A percentile compares a stretch with the other conserved stretches of the same genome.
Evolutionary conservation across 345 rosid species (phyloP).

Genomic region (Trapa incisa): DNA sequence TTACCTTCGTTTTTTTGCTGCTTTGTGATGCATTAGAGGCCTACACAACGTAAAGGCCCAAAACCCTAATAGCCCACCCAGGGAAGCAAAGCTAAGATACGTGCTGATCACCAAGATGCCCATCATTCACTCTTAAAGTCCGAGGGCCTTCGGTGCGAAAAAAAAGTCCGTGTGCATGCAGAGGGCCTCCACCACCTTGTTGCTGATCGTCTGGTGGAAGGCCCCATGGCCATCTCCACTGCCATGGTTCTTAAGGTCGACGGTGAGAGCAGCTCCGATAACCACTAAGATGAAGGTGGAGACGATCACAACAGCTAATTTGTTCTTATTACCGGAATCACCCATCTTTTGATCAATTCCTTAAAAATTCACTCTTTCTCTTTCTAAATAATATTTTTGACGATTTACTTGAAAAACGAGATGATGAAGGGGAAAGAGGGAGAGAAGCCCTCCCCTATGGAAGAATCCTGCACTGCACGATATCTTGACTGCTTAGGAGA

Average conservation of each 20-base stretch:
- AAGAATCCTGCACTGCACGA: background rate
- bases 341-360: constrained; percentile 1
- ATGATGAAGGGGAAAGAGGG: background rate
- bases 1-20: no score
- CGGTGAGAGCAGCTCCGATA: constrained; percentile 22
- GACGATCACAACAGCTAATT: constrained; percentile 23
- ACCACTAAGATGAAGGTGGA: constrained; percentile 36
- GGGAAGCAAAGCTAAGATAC: no score
- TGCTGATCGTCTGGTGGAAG: constrained; percentile 9
- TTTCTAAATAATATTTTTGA: background rate
- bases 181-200: constrained; percentile 24
- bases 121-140: constrained; percentile 19
- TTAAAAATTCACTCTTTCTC: background rate
- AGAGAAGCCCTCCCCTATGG: background rate
- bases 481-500: background rate
- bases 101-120: no score
- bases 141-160: constrained; percentile 10
- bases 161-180: constrained; percentile 7
- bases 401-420: background rate
- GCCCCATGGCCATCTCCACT: no score
- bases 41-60: no score
- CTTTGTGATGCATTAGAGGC: no score
- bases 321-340: constrained; percentile 19
- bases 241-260: constrained; percentile 12
- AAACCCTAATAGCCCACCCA: no score